phyloP scores from a whole-genome alignment of 2,329 filamentous ascomycete species.

The Neoscytalidium dimidiatum region DNA sequence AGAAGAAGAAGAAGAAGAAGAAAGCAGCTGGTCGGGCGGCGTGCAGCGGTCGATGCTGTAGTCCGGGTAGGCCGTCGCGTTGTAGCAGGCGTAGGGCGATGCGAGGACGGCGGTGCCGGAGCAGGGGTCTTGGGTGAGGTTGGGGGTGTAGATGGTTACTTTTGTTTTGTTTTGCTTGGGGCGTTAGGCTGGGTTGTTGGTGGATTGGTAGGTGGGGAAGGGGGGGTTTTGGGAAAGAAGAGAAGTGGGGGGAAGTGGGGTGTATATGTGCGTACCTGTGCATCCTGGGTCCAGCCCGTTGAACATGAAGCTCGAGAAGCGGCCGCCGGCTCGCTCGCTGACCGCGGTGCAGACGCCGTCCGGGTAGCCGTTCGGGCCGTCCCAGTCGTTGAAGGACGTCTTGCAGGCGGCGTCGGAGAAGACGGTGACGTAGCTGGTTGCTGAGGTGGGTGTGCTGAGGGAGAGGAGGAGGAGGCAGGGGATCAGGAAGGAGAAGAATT shows the following conservation, averaged over 20 bases:
- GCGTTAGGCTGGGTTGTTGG: not conserved
- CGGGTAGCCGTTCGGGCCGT: constrained; percentile 14
- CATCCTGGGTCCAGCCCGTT: constrained; percentile 3
- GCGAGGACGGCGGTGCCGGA: not conserved
- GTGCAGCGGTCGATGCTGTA: constrained; percentile 25
- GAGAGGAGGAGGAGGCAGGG: not conserved
- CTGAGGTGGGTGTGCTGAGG: not conserved
- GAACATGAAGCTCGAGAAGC: constrained; percentile 12
- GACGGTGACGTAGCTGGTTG: not conserved
- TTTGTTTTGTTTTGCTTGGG: not conserved
- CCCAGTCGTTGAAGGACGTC: constrained; percentile 1
- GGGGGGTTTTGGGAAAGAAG: not conserved
- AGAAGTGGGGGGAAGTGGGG: too few relatives aligned
- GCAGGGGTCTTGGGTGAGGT: not conserved
- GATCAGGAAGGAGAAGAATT: not conserved
- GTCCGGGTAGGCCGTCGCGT: not conserved
- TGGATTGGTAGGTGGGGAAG: too few relatives aligned
- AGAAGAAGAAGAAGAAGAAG: not conserved
- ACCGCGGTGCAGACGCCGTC: constrained; percentile 4
- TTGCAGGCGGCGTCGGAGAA: constrained; percentile 11
- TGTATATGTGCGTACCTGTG: not conserved
- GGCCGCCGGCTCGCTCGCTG: not conserved
- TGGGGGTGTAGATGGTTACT: constrained; percentile 16
- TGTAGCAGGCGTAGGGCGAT: not conserved
- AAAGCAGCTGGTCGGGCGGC: constrained; percentile 32